A percentile compares a stretch with the other conserved stretches of the same genome.
Evolutionary conservation across 345 rosid species (phyloP).

Genomic region (Corymbia maculata): DNA sequence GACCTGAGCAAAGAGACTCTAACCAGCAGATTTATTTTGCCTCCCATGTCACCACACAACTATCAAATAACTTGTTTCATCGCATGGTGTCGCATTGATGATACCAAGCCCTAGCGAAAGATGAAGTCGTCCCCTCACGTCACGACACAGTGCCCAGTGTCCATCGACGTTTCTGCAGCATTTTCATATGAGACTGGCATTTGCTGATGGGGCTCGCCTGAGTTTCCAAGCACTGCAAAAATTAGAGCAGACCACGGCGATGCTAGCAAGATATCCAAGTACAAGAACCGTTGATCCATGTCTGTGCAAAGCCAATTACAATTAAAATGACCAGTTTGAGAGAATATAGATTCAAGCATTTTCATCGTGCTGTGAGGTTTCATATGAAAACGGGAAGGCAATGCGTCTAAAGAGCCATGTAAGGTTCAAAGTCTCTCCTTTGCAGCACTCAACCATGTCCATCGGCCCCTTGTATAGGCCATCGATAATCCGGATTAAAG

Average conservation of each 20-base stretch:
- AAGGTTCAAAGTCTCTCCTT: background rate
- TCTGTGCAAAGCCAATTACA: background rate
- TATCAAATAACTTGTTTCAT: background rate
- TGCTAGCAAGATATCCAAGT: background rate
- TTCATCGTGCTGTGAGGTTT: background rate
- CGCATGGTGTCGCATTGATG: background rate
- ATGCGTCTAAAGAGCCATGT: background rate
- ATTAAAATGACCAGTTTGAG: background rate
- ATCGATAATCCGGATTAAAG: background rate
- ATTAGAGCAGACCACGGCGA: background rate
- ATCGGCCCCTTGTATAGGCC: background rate
- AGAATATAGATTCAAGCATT: background rate
- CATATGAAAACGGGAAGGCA: background rate
- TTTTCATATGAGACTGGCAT: conserved; percentile 53
- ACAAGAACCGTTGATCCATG: background rate
- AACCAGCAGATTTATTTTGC: no score
- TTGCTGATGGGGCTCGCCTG: conserved; percentile 28
- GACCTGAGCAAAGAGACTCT: background rate
- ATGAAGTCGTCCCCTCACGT: background rate
- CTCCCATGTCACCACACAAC: background rate
- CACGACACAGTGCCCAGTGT: background rate
- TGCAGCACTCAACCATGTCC: background rate
- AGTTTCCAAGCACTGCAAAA: conserved; percentile 28
- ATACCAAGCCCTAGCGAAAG: background rate
- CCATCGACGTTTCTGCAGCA: conserved; percentile 24